These are phyloP conservation scores for Sporobolomyces phaffii DNA, from an alignment of 768 basidiomycete genomes.

Conservation along the genomic window DNA sequence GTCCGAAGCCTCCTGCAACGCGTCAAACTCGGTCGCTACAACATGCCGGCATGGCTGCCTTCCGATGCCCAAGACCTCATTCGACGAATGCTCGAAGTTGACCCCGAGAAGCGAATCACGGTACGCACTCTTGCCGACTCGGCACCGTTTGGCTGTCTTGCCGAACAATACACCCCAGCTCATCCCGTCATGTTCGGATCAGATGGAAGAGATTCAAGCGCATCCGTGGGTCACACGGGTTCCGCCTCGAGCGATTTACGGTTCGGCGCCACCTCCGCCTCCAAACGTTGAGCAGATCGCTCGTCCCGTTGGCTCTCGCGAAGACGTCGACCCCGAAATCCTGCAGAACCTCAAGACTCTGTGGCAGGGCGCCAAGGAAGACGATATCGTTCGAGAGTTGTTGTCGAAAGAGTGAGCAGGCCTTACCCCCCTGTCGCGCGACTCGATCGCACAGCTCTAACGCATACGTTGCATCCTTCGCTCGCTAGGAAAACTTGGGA, in stretches of 20 bases:
- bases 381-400: conserved; percentile 65
- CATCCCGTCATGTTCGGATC: not conserved
- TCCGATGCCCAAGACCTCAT: conserved; percentile 79
- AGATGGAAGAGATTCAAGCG: conserved; percentile 78
- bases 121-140: conserved; percentile 49
- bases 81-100: conserved; percentile 77
- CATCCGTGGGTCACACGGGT: conserved; percentile 74
- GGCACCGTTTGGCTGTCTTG: not conserved
- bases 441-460: too few species aligned
- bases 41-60: conserved; percentile 73
- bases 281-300: conserved; percentile 60
- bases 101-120: conserved; percentile 70
- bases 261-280: conserved; percentile 22
- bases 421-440: not conserved
- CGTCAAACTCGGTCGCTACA: conserved; percentile 79
- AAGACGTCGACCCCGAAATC: conserved; percentile 79
- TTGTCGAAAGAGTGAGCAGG: conserved; percentile 50
- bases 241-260: conserved; percentile 31
- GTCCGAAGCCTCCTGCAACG: conserved; percentile 62
- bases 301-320: conserved; percentile 58
- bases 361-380: conserved; percentile 74
- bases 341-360: conserved; percentile 81
- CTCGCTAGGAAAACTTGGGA: conserved; percentile 88
- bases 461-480: too few species aligned
- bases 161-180: too few species aligned